Evolutionary conservation across 257 asterid genomes (phyloP), one percentile per base, ranked within the genome.

Genomic region (Solanum phureja): DNA sequence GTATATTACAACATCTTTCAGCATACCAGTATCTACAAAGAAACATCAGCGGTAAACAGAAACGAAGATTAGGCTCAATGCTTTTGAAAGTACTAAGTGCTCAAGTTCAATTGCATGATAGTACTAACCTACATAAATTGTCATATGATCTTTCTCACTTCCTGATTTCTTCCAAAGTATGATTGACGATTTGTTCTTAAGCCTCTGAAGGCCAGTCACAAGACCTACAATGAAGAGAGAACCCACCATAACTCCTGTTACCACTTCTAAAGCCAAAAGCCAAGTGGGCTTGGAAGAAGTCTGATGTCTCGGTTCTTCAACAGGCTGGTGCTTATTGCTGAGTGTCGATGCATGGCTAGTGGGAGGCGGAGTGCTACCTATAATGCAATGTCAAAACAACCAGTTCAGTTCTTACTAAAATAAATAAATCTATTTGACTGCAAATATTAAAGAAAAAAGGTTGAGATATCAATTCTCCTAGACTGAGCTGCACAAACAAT

Each of bases 91-190:
- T 38, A 4, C 24, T 5, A 34, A 75, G 40, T 42, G 44, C 60
- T 49, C 31, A 87, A 75, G 56, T 83, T 82, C 68, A 12, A 37
- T 79, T 83, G 79, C 34, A 46, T 35, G 87, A 35, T 19, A 34
- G n/a, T 87, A 89, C 93, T 71, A 81, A 97, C 99, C 98, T 90
- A 94, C 91, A 91, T 91, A 93, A 90, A 94, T 89, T 11, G 96
- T 86, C 91, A 87, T 90, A 90, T 90, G 89, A 82, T 96, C 98
- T 92, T 88, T 95, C 86, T 92, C 62, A 62, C 98, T 96, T 69
- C 93, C 90, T 18, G 98, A 96, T 89, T 94, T 97, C 93, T 93
- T 97, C 99, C 99, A 96, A 4, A 98, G 98, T 87, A 93, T 94
- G 56, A 95, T 92, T 0, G 94, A 93, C 77, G 98, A 94, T 87